Conservation (phyloP, 2,329 filamentous ascomycete genomes). For the Fusarium foetens region DNA sequence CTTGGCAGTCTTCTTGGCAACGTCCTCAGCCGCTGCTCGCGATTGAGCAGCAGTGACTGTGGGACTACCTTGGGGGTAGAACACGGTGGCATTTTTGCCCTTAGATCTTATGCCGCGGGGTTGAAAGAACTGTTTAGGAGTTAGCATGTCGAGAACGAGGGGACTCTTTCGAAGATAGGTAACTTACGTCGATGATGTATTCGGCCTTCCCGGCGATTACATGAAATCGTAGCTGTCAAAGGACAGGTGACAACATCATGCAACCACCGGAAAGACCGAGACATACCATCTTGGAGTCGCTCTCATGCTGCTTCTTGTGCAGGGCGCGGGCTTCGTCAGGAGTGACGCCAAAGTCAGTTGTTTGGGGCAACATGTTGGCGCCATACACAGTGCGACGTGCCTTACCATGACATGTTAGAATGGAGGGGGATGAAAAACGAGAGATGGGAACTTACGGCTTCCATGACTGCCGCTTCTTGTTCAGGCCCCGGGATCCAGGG, state of each 20-base stretch:
- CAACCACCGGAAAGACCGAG: not conserved
- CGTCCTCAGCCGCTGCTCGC: no score
- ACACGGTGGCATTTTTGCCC: no score
- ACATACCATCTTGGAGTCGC: not conserved
- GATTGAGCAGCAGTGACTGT: no score
- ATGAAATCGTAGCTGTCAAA: constrained; percentile 91
- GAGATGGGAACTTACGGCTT: not conserved
- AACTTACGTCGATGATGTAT: constrained; percentile 73
- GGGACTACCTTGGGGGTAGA: no score
- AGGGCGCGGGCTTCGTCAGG: fast-evolving
- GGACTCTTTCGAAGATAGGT: no score
- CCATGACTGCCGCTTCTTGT: not conserved
- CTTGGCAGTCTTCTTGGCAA: no score
- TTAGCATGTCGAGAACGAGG: no score
- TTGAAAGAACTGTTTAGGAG: no score
- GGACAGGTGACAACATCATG: constrained; percentile 3
- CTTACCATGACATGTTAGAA: not conserved
- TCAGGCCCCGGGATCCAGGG: not conserved
- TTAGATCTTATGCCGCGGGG: no score
- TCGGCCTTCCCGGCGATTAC: constrained; percentile 79
- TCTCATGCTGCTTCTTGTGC: fast-evolving
- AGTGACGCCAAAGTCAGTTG: fast-evolving
- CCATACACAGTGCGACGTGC: fast-evolving
- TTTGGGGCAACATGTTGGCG: fast-evolving
- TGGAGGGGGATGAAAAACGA: not conserved